Conservation (phyloP, 139 green algal genomes). For the Choricystis sp. region DNA sequence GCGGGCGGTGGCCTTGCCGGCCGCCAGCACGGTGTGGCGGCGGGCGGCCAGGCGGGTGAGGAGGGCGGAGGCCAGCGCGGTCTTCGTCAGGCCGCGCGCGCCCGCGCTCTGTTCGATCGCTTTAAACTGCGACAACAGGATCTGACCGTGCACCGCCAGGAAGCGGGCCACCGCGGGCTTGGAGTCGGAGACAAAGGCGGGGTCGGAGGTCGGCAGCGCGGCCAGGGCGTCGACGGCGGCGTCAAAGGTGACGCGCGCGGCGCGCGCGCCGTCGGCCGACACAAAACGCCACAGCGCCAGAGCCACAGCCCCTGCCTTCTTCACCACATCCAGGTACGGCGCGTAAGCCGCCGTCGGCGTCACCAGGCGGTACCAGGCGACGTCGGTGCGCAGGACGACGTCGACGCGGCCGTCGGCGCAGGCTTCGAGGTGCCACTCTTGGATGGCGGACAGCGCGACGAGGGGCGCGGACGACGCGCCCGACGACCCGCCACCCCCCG, state of each 20-base stretch:
- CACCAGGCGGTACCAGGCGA: conserved; percentile 70
- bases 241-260: conserved; percentile 54
- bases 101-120: conserved; percentile 56
- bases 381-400: conserved; percentile 81
- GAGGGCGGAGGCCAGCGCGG: conserved; percentile 54
- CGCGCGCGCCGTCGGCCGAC: conserved; percentile 36
- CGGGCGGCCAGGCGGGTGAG: conserved; percentile 43
- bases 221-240: conserved; percentile 54
- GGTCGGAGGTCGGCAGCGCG: conserved; percentile 16
- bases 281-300: conserved; percentile 32
- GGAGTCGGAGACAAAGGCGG: conserved; percentile 48
- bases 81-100: conserved; percentile 33
- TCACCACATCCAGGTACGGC: conserved; percentile 58
- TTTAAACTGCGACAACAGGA: conserved; percentile 78
- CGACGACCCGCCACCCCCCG: conserved; percentile 3
- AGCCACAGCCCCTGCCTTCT: conserved; percentile 57
- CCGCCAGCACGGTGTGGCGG: conserved; percentile 74
- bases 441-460: conserved; percentile 73
- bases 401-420: conserved; percentile 39
- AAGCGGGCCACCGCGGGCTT: conserved; percentile 60
- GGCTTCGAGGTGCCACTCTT: conserved; percentile 86
- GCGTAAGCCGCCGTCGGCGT: conserved; percentile 43
- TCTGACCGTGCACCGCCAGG: conserved; percentile 82
- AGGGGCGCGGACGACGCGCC: conserved; percentile 7
- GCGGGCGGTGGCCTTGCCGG: neutral